Conservation (phyloP, 2,329 filamentous ascomycete species). For the Knufia petricola region DNA sequence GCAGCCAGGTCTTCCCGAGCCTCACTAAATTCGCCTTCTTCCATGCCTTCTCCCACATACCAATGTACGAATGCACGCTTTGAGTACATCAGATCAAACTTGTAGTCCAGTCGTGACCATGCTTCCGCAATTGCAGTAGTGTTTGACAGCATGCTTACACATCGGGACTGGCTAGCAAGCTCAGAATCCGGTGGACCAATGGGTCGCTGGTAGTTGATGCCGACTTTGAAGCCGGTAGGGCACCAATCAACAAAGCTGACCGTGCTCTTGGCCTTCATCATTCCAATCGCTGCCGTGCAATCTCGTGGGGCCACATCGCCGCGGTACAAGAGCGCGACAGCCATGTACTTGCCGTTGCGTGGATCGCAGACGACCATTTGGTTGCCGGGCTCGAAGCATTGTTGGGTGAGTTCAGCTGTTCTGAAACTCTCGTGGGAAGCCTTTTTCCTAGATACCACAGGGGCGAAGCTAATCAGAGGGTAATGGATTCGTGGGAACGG, state of each 20-base stretch:
- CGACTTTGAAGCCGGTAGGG: slow-evolving; percentile 59
- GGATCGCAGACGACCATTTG: slow-evolving; percentile 62
- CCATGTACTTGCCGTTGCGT: slow-evolving; percentile 60
- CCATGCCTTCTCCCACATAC: slow-evolving; percentile 84
- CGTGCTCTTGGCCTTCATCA: slow-evolving; percentile 54
- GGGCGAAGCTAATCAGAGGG: slow-evolving; percentile 56
- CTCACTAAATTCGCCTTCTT: slow-evolving; percentile 83
- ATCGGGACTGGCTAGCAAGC: slow-evolving; percentile 45
- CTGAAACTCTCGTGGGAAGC: slow-evolving; percentile 82
- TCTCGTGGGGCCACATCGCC: slow-evolving; percentile 57
- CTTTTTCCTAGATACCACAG: slow-evolving; percentile 58
- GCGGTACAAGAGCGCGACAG: slow-evolving; percentile 56
- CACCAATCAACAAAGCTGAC: slow-evolving; percentile 62
- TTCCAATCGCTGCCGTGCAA: slow-evolving; percentile 48
- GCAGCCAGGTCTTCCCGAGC: slow-evolving; percentile 78
- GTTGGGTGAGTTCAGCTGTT: slow-evolving; percentile 61
- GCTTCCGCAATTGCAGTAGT: slow-evolving; percentile 58
- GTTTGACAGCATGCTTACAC: slow-evolving; percentile 56
- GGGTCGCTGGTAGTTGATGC: slow-evolving; percentile 54
- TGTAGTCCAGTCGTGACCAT: slow-evolving; percentile 55
- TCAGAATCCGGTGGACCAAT: slow-evolving; percentile 44
- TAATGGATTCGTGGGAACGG: slow-evolving; percentile 61
- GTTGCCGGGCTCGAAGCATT: slow-evolving; percentile 59
- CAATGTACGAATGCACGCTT: slow-evolving; percentile 63
- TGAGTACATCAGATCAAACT: slow-evolving; percentile 62